These are phyloP conservation scores for Vanrija sp. DNA, from an alignment of 1,284 basidiomycete genomes.

Conservation along the genomic window DNA sequence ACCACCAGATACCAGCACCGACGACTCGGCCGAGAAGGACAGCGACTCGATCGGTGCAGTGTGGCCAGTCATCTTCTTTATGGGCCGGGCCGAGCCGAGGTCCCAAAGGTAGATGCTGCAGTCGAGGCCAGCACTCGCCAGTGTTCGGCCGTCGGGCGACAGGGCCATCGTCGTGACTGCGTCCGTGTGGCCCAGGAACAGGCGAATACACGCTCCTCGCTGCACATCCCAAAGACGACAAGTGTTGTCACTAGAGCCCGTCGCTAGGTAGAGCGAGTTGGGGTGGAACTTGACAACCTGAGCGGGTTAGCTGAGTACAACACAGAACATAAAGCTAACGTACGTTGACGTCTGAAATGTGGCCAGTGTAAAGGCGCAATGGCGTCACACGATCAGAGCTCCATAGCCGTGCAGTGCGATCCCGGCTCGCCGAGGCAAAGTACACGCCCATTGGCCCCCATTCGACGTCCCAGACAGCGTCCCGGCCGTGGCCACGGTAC, in stretches of 20 bases:
- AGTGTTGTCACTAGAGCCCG: conserved; percentile 93
- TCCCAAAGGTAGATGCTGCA: conserved; percentile 95
- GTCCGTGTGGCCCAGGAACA: conserved; percentile 94
- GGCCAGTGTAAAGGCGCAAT: conserved; percentile 89
- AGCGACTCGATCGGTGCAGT: conserved; percentile 82
- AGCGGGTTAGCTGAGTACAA: background rate
- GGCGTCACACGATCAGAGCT: conserved; percentile 86
- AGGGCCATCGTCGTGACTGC: conserved; percentile 82
- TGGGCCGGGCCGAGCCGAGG: conserved; percentile 80
- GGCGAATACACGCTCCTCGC: conserved; percentile 82
- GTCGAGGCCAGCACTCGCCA: conserved; percentile 85
- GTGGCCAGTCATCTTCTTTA: conserved; percentile 98
- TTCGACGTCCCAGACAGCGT: conserved; percentile 97
- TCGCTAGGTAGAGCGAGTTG: conserved; percentile 94
- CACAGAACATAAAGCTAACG: conserved; percentile 42
- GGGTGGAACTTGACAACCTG: conserved; percentile 96
- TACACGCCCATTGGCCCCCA: conserved; percentile 99
- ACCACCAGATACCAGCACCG: conserved; percentile 79
- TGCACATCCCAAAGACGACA: conserved; percentile 99
- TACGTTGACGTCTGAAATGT: conserved; percentile 95
- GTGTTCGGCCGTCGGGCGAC: conserved; percentile 87
- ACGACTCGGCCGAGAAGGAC: conserved; percentile 86
- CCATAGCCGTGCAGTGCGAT: conserved; percentile 94
- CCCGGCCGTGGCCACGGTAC: conserved; percentile 86
- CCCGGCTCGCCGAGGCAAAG: conserved; percentile 91